Base-by-base conservation (phyloP, 306 rosid genomes). In the Sicyos baderoa region DNA sequence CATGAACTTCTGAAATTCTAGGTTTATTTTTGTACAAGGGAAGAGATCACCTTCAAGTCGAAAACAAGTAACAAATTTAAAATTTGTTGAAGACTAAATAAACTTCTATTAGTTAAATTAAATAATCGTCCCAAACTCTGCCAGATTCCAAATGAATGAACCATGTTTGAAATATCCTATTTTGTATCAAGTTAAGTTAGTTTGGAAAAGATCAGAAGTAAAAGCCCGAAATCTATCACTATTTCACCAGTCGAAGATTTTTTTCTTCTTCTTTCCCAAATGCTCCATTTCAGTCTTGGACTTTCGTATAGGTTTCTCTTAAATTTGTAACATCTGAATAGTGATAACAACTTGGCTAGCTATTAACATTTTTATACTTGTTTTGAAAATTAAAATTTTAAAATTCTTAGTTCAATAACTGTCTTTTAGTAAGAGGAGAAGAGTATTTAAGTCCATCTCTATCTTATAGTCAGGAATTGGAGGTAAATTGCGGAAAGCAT, bases 381-480 rank as follows among this genome's bases (percentile, higher is more conserved):
- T 44, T 44, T 44, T 10, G 37, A 13, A 18, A 58, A 42, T 19
- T 19, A 42, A 11, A 64, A 18, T 21, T 44, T 44, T 45, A 17
- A 11, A 19, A 44, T 6, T 21, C 17, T 1, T 12, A 5, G 54
- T 56, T 55, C 45, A 21, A 10, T 47, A 71, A 69, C 62, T 37
- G 71, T 37, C 51, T 50, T 42, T 66, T 15, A 48, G 40, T 79
- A 52, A 70, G 59, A 57, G 42, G 48, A 62, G 63, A 51, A 80
- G 59, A 78, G 76, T 78, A 79, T 48, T 75, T 61, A 37, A 74
- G 75, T 76, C 76, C 63, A 14, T 75, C 67, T 74, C 78, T 76
- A 17, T 79, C 81, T 75, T 90, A 78, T 76, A 86, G 97, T 82
- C 88, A 70, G 85, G 85, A 90, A 70, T 72, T 57, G 85, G 85